Evolutionary conservation across 257 asterid species (phyloP).

Genomic region (Nyctanthes arbortristis): DNA sequence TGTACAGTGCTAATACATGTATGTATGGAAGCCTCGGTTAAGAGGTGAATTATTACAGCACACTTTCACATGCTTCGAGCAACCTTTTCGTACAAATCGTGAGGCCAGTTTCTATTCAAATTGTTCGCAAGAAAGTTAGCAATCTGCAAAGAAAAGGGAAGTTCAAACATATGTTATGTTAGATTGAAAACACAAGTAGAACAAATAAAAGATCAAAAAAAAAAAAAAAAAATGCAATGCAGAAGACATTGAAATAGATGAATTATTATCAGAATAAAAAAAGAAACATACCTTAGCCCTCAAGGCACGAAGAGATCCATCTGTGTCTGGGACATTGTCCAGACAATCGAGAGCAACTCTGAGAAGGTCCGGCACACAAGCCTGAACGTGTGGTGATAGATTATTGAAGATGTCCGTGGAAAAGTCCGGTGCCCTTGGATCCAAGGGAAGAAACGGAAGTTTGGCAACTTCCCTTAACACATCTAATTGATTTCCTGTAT

Average conservation of each 20-base stretch:
- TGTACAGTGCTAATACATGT: not conserved
- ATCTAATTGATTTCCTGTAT: slow-evolving; percentile 67
- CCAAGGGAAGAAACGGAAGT: slow-evolving; percentile 94
- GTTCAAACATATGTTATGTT: not conserved
- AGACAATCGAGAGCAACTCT: slow-evolving; percentile 81
- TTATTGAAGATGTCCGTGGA: slow-evolving; percentile 55
- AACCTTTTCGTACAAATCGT: slow-evolving; percentile 83
- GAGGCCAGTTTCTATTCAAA: slow-evolving; percentile 86
- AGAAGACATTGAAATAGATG: not conserved
- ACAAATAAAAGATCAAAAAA: not conserved
- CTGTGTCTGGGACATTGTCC: slow-evolving; percentile 82
- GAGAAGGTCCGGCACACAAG: slow-evolving; percentile 87
- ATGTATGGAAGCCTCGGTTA: not conserved
- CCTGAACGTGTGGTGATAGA: slow-evolving; percentile 79
- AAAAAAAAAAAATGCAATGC: not conserved
- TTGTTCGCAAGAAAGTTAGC: slow-evolving; percentile 90
- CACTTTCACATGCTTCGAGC: slow-evolving; percentile 70
- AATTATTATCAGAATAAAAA: not conserved
- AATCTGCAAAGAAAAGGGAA: slow-evolving; percentile 53
- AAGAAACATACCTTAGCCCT: slow-evolving; percentile 66
- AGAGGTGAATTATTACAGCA: not conserved
- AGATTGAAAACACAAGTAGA: not conserved
- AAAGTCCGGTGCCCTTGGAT: slow-evolving; percentile 67
- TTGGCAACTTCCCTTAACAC: slow-evolving; percentile 87
- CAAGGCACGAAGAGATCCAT: slow-evolving; percentile 91